phyloP scores from a whole-genome alignment of 768 basidiomycete species.

The Coprinopsis strossmayeri region DNA sequence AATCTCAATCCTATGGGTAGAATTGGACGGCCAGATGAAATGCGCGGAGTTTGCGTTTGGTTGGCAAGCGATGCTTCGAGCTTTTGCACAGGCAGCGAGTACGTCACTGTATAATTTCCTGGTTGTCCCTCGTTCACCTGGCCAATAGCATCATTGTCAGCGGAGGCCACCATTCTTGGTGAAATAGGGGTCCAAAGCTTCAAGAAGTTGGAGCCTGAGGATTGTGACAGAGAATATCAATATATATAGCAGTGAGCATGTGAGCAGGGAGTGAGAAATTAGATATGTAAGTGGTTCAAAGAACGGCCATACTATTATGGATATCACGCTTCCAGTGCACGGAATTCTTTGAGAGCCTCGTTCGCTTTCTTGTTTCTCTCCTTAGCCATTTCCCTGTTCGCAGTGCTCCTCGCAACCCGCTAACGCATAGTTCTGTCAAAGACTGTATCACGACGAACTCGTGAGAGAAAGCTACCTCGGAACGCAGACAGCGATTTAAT shows the following conservation, averaged over 20 bases:
- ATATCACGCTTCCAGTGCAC: slow-evolving; percentile 16
- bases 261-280: background rate
- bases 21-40: slow-evolving; percentile 65
- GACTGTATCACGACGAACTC: slow-evolving; percentile 9
- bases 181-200: slow-evolving; percentile 3
- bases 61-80: slow-evolving; percentile 70
- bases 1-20: slow-evolving; percentile 62
- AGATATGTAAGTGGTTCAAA: background rate
- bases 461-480: slow-evolving; percentile 43
- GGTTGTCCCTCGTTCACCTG: background rate
- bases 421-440: slow-evolving; percentile 19
- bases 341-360: slow-evolving; percentile 56
- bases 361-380: slow-evolving; percentile 49
- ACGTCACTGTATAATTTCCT: slow-evolving; percentile 24
- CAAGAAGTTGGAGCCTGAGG: background rate
- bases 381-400: slow-evolving; percentile 58
- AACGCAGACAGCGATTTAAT: slow-evolving; percentile 62
- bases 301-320: background rate
- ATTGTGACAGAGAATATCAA: background rate
- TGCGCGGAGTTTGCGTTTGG: slow-evolving; percentile 68
- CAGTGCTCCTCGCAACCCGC: slow-evolving; percentile 52
- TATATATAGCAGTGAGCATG: background rate
- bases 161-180: slow-evolving; percentile 63
- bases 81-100: slow-evolving; percentile 83
- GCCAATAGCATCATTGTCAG: slow-evolving; percentile 46